A percentile compares a stretch with the other conserved stretches of the same genome.
phyloP scores from a whole-genome alignment of 257 asterid species.

The Ophiorrhiza pumila region DNA sequence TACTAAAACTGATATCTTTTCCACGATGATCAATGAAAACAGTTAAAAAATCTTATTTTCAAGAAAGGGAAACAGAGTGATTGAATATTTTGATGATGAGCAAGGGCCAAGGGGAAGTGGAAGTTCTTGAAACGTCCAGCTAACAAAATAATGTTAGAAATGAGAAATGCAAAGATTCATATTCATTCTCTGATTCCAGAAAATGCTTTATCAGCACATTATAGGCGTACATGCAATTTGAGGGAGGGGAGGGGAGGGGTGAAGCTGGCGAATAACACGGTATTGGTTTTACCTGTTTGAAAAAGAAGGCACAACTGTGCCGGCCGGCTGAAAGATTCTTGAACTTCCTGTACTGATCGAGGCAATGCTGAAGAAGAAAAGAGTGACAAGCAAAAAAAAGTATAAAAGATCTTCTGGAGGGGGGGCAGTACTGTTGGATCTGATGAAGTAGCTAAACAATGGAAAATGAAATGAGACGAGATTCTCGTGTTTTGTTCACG shows the following conservation, averaged over 20 bases:
- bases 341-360: conserved; percentile 11
- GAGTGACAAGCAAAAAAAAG: neutral
- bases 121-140: neutral
- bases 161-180: neutral
- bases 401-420: neutral
- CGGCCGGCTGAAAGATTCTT: conserved; percentile 16
- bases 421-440: conserved; percentile 27
- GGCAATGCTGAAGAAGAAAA: neutral
- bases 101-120: no score
- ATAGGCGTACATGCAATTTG: no score
- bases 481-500: conserved; percentile 46
- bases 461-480: conserved; percentile 25
- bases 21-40: no score
- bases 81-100: no score
- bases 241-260: no score
- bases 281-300: neutral
- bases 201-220: neutral
- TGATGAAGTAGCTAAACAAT: conserved; percentile 12
- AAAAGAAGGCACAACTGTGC: neutral
- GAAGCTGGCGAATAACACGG: no score
- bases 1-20: no score
- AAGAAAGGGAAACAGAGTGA: no score
- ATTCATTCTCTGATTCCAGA: neutral
- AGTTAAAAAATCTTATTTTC: no score
- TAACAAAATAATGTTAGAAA: neutral